Conservation (phyloP, 208 protist species). For the Leishmania aethiopica region DNA sequence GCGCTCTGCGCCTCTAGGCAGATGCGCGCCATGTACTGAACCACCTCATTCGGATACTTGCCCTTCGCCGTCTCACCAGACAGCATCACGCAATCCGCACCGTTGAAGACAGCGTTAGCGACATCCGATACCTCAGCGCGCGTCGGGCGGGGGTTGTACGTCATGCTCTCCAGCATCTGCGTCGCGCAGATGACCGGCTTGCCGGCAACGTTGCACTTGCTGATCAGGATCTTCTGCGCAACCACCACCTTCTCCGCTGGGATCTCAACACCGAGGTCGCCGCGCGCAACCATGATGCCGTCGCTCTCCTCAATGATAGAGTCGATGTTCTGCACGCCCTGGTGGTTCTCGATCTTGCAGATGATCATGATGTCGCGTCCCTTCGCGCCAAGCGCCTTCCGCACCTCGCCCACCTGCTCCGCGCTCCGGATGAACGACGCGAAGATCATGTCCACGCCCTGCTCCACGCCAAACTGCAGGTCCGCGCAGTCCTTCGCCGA, state of each 20-base stretch:
- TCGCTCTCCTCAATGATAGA: conserved; percentile 97
- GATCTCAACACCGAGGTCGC: conserved; percentile 99
- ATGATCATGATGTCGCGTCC: conserved; percentile 97
- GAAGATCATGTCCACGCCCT: conserved; percentile 98
- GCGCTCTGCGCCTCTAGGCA: conserved; percentile 87
- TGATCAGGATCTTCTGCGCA: conserved; percentile 99
- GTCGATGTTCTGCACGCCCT: conserved; percentile 98
- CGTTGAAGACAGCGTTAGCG: conserved; percentile 98
- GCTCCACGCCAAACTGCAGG: conserved; percentile 94
- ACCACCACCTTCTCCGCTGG: conserved; percentile 97
- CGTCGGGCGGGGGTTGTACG: conserved; percentile 98
- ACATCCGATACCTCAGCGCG: conserved; percentile 98
- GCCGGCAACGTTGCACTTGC: conserved; percentile 97
- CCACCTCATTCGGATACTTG: conserved; percentile 95
- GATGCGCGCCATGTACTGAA: conserved; percentile 96
- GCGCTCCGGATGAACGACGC: conserved; percentile 98
- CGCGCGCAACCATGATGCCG: conserved; percentile 99
- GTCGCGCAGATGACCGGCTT: conserved; percentile 99
- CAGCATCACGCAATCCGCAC: conserved; percentile 99
- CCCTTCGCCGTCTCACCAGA: conserved; percentile 99
- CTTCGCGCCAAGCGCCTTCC: conserved; percentile 86
- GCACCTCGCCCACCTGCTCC: conserved; percentile 94
- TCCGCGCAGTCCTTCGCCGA: conserved; percentile 94
- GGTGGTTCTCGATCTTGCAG: conserved; percentile 99
- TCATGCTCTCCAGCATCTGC: conserved; percentile 99